Evolutionary conservation across 2,329 filamentous ascomycete species (phyloP), one percentile per base, ranked within the genome.

Genomic region (Nothopassalora personata): DNA sequence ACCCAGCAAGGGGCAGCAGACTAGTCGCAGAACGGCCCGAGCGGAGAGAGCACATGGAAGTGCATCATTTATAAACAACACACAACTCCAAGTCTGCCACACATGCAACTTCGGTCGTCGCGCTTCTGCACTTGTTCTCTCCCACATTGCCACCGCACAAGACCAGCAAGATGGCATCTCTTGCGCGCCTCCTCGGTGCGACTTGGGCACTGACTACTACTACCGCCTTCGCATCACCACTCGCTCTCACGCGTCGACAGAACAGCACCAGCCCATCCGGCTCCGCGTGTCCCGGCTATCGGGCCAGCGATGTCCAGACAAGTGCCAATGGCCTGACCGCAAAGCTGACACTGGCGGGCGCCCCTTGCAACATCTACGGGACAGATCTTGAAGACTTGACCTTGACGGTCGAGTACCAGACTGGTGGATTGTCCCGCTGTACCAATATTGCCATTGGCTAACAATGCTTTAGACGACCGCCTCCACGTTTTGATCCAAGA

Each of bases 401-500:
- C 59, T 74, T 88, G 57, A 72, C 79, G 7, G 85, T 87, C 15
- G 81, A 85, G 62, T 86, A 86, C 67, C 80, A 88, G 67, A 82
- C 80, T 39, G 77, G 84, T 86, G 69, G 65, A 73, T 66, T 56
- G 6, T 15, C 18, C 19, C 13, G 19, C 18, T 60, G 55, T 8
- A 15, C 10, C 23, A 19, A 8, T n/a, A 27, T 11, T 19, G 31
- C 33, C 34, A 45, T 43, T n/a, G 13, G 34, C 34, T 48, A 23
- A 59, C 43, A 53, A 28, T 30, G 48, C 28, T 30, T 11, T 50
- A 72, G 71, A 70, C 51, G 60, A 69, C 28, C 85, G 88, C n/a
- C 80, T 91, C 3, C 88, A 90, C 69, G 85, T 91, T 68, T 82
- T 88, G 67, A 89, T 91, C 57, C 84, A 86, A 63, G 89, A 93